phyloP scores from a whole-genome alignment of 2,329 filamentous ascomycete species.

The Diaporthe citrichinensis region DNA sequence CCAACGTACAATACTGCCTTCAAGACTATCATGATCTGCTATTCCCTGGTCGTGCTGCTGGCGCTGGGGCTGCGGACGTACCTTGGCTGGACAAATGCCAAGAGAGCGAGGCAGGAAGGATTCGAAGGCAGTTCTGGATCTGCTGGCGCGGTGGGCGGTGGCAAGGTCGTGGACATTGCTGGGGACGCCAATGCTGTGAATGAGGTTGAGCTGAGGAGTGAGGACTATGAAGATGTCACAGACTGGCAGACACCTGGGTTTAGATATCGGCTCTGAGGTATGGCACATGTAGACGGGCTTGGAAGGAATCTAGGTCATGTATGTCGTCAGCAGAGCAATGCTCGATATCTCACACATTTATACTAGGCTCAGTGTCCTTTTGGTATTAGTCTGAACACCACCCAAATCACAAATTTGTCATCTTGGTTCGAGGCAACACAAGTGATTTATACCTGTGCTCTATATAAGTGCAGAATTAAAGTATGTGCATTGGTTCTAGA shows the following conservation, averaged over 20 bases:
- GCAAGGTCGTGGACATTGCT: constrained; percentile 51
- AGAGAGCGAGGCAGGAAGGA: constrained; percentile 58
- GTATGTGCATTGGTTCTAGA: background rate
- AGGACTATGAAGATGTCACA: constrained; percentile 70
- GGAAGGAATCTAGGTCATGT: no score
- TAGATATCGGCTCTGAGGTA: constrained; percentile 64
- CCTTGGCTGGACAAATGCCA: constrained; percentile 60
- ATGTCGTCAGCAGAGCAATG: background rate
- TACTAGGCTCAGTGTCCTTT: no score
- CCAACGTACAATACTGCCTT: constrained; percentile 69
- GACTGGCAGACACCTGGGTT: constrained; percentile 73
- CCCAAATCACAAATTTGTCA: no score
- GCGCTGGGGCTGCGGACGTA: constrained; percentile 62
- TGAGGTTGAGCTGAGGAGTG: constrained; percentile 55
- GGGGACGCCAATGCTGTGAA: constrained; percentile 50
- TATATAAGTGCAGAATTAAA: background rate
- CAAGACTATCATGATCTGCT: constrained; percentile 69
- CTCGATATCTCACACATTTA: background rate
- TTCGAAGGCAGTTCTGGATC: constrained; percentile 60
- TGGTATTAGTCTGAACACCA: no score
- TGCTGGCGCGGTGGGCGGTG: constrained; percentile 56
- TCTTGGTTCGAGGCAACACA: background rate
- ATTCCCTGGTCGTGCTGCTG: constrained; percentile 63
- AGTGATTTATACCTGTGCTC: background rate
- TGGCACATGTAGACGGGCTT: background rate